Base-by-base conservation (phyloP, 257 asterid genomes). In the Solanum ossicruentum region DNA sequence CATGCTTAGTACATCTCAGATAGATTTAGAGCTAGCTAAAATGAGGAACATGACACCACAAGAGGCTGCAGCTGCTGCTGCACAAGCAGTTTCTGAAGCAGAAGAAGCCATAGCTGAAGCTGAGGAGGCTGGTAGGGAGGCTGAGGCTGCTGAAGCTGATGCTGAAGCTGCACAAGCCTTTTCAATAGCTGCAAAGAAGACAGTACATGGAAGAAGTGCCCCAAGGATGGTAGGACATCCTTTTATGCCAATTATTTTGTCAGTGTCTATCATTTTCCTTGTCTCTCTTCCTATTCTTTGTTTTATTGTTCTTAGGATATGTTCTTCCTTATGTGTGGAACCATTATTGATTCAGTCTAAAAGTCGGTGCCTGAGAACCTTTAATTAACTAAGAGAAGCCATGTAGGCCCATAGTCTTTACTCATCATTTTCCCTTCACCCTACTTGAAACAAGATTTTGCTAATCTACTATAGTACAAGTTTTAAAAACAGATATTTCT, bases 111-210 rank as follows among this genome's bases (percentile, higher is more conserved):
- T 93, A 60, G 92, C 92, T 83, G 91, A 85, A 80, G 97, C 95
- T 75, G 97, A 88, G 86, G 91, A 90, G 87, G 97, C 97, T 12
- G 86, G 83, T 61, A 86, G 88, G 80, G 94, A 92, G 83, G 93
- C 94, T 26, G 97, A 91, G 23, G 91, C 91, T 52, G 94, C 93
- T n/a, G 97, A 90, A 86, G 97, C 93, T 58, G 97, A 90, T 36
- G 95, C 95, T 58, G 91, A 88, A 75, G 95, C 91, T 12, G 93
- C 92, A 2, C 81, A 83, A 81, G 92, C 93, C 75, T 90, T 87
- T 86, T 91, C 89, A 5, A 89, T 87, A 43, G 92, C 92, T 56
- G 87, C 92, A 15, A 70, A 75, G 65, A 86, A 85, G 92, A 84
- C 89, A 16, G 54, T 83, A 52, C 90, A 86, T 85, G 90, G 88